Percentiles rank a stretch among this genome's conserved stretches.
phyloP scores from a whole-genome alignment of 2,329 filamentous ascomycete species.

The Passalora sequoiae region DNA sequence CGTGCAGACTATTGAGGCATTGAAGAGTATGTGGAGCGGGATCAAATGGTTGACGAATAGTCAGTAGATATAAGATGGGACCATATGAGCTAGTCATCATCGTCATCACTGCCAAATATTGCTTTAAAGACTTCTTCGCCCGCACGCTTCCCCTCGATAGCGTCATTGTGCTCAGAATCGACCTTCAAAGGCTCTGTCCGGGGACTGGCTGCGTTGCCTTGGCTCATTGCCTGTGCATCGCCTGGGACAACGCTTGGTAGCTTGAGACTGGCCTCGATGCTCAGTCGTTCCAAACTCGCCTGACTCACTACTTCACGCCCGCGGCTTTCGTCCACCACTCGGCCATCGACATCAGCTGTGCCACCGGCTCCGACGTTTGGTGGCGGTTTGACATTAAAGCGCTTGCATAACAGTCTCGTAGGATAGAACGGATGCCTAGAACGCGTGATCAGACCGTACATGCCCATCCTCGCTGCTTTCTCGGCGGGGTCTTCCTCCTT shows the following conservation, averaged over 20 bases:
- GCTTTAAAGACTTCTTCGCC: slow-evolving; percentile 79
- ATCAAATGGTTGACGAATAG: neutral
- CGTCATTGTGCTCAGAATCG: slow-evolving; percentile 71
- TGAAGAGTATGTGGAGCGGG: slow-evolving; percentile 13
- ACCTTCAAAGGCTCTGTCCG: slow-evolving; percentile 39
- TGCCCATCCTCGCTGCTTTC: slow-evolving; percentile 79
- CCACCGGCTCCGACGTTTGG: slow-evolving; percentile 49
- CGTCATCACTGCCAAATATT: slow-evolving; percentile 79
- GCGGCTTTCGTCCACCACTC: slow-evolving; percentile 45
- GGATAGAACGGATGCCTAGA: slow-evolving; percentile 68
- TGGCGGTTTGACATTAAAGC: slow-evolving; percentile 82
- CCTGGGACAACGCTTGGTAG: slow-evolving; percentile 13
- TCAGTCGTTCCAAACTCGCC: slow-evolving; percentile 52
- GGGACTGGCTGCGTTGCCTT: slow-evolving; percentile 16
- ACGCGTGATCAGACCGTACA: slow-evolving; percentile 88
- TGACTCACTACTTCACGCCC: slow-evolving; percentile 52
- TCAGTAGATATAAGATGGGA: neutral
- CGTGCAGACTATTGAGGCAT: slow-evolving; percentile 39
- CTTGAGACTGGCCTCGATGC: slow-evolving; percentile 41
- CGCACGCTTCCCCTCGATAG: slow-evolving; percentile 66
- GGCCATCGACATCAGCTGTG: slow-evolving; percentile 19
- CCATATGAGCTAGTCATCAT: slow-evolving; percentile 22
- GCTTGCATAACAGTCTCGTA: slow-evolving; percentile 80
- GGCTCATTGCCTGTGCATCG: too few relatives aligned
- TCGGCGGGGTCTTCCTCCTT: slow-evolving; percentile 73